Evolutionary conservation across 2,329 filamentous ascomycete species (phyloP), one percentile per base, ranked within the genome.

Genomic region (Grosmannia huntii): DNA sequence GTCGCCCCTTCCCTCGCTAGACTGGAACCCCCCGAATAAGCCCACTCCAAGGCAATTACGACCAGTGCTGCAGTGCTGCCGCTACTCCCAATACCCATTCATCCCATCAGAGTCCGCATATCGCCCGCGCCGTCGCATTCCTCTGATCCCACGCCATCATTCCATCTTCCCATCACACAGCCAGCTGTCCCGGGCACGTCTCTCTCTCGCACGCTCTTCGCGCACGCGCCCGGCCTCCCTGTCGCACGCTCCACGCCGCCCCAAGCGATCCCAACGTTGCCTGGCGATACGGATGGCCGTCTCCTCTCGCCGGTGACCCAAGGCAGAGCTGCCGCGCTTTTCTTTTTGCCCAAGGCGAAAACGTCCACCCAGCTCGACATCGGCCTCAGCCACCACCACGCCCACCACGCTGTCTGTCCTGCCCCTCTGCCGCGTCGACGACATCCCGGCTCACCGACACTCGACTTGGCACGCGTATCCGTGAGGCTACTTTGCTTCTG

Each of bases 41-140:
- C 48, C 48, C 48, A 50, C 48, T 28, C 25, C 48, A 28, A 50
- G 25, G 46, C 46, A 50, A 50, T 31, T 28, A 50, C 48, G 25
- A 50, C 48, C 19, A 19, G 2, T 50, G 19, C 50, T 36, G 50
- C 50, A 38, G 12, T 38, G 36, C 31, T 38, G 36, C 36, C 50
- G 50, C 50, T 53, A 36, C 50, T 36, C 36, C 44, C 31, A 50
- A 53, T 33, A 48, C 44, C 55, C 55, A 48, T 49, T 25, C 46
- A 49, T 49, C 41, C 44, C 54, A 50, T 56, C 55, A 27, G 21
- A 3, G 27, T 46, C 55, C 21, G n/a, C 55, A 57, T 52, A 41
- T 57, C 55, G 55, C 48, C 55, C 36, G 56, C 56, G 56, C 56
- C n/a, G 56, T 57, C 56, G 56, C 56, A 57, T 57, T 57, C 46